Evolutionary conservation across 352 stramenopile species (phyloP), one percentile per base, ranked within the genome.

Genomic region (Globisporangium nodosum): DNA sequence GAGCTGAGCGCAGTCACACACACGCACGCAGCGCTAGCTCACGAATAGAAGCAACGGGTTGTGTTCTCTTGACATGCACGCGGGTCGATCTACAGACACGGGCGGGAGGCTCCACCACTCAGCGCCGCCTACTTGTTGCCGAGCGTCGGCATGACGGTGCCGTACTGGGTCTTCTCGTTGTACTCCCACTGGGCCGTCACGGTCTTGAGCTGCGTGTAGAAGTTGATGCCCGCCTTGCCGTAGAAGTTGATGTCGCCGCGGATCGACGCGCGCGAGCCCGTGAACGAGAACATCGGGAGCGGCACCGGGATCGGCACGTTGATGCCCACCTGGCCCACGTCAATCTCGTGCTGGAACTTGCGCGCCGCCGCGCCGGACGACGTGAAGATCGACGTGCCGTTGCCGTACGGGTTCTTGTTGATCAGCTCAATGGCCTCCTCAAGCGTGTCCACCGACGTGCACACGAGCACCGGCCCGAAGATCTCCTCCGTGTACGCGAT

Each of bases 181-280:
- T 96, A 96, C 30, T 97, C 87, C 97, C 97, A 99, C 63, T 97
- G 94, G 47, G 85, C 90, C 15, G 95, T 99, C 56, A 99, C 90
- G 30, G 97, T 99, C 81, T 99, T 99, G 60, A 96, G 84, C 73
- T 98, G 94, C 54, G 96, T 99, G 77, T 98, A 99, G 63, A 99
- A 99, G 66, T 97, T 87, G 51, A 98, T 89, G 42, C 96, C 97
- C 37, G 94, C 76, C 66, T 98, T 97, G 68, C 93, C 93, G 71
- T 98, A 99, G 74, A 99, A 99, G 74, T 99, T 97, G 39, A 98
- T 61, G 76, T 98, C 96, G 7, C 97, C 97, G 30, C 85, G 78
- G 71, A 99, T 98, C 51, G 88, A 98, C 27, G 65, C 85, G 46
- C 94, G 85, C 58, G 85, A 98, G 31, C 97, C 96, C 12, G 97